Conservation (phyloP, 2,329 filamentous ascomycete genomes). For the Monosporascus sp. region DNA sequence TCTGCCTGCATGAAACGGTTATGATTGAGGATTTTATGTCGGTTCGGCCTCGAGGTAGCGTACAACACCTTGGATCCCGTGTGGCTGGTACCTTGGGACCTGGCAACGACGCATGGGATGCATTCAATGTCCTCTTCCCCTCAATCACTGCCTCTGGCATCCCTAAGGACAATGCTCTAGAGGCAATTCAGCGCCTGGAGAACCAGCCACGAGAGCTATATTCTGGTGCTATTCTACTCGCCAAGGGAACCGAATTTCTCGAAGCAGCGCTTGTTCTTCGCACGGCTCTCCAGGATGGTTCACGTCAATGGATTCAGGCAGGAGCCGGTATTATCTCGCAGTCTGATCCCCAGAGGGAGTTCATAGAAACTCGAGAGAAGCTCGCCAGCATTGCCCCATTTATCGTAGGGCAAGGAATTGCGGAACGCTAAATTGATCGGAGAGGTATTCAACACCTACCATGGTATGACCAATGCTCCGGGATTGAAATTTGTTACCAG, state of each 20-base stretch:
- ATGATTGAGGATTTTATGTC: constrained; percentile 14
- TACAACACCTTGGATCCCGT: constrained; percentile 14
- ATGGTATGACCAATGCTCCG: no score
- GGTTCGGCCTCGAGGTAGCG: constrained; percentile 8
- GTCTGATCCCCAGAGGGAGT: constrained; percentile 11
- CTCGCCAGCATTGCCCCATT: constrained; percentile 3
- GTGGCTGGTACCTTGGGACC: constrained; percentile 7
- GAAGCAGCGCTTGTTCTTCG: no score
- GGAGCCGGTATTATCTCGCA: constrained; percentile 8
- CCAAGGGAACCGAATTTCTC: background rate
- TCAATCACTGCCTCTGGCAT: constrained; percentile 16
- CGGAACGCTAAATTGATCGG: no score
- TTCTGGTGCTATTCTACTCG: constrained; percentile 12
- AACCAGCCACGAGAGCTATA: constrained; percentile 11
- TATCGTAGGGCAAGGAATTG: no score
- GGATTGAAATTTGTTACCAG: no score
- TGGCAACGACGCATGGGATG: constrained; percentile 12
- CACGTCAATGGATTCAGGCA: no score
- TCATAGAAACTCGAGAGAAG: constrained; percentile 14
- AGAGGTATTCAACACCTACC: no score
- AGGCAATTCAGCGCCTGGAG: constrained; percentile 10
- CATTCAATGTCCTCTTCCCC: constrained; percentile 13
- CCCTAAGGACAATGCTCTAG: constrained; percentile 8
- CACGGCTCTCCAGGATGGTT: no score
- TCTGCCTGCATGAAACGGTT: constrained; percentile 7